phyloP scores from a whole-genome alignment of 352 stramenopile genomes.

The Phytophthora capsici region DNA sequence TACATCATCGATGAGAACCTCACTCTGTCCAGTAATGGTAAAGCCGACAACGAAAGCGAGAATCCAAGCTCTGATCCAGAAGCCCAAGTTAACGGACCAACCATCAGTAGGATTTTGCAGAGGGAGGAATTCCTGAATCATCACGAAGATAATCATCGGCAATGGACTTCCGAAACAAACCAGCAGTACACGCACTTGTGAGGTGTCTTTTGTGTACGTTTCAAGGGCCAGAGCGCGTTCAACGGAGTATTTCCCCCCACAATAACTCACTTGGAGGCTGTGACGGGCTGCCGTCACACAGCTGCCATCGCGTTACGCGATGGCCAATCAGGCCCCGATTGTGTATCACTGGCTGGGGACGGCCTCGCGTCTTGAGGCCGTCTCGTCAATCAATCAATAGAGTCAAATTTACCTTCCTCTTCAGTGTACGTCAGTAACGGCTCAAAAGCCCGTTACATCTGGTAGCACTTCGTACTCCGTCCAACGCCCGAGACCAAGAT shows the following conservation, averaged over 20 bases:
- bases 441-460: too few relatives aligned
- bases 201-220: slow-evolving; percentile 1
- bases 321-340: too few relatives aligned
- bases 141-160: slow-evolving; percentile 6
- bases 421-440: too few relatives aligned
- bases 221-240: slow-evolving; percentile 16
- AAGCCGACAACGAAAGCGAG: not conserved
- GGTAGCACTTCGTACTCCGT: too few relatives aligned
- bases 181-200: not conserved
- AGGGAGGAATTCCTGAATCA: slow-evolving; percentile 5
- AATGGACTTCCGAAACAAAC: slow-evolving; percentile 10
- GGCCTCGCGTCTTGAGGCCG: too few relatives aligned
- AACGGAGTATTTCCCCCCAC: slow-evolving; percentile 14
- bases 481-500: too few relatives aligned
- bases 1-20: not conserved
- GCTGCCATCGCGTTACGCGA: too few relatives aligned
- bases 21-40: not conserved
- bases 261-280: slow-evolving; percentile 17
- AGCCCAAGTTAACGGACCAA: slow-evolving; percentile 8
- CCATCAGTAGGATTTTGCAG: slow-evolving; percentile 9
- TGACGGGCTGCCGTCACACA: too few relatives aligned
- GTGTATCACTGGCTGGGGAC: too few relatives aligned
- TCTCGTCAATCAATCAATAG: too few relatives aligned
- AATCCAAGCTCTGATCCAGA: slow-evolving; percentile 10
- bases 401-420: too few relatives aligned